Percentiles rank a stretch among this genome's conserved stretches.
These are phyloP conservation scores for Nicotiana knightiana DNA, from an alignment of 257 asterid species.

Conservation along the genomic window DNA sequence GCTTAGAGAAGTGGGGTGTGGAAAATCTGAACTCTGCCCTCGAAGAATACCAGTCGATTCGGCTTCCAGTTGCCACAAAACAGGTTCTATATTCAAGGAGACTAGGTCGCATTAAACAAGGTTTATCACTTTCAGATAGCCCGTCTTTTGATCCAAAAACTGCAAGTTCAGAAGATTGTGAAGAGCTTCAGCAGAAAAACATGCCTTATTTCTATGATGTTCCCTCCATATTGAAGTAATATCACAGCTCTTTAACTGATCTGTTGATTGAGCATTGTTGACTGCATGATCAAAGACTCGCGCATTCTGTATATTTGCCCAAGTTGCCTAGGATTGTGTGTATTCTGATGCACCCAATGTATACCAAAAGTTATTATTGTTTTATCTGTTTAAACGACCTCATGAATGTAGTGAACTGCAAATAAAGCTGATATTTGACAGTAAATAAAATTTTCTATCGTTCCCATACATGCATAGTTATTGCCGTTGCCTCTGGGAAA, in stretches of 20 bases:
- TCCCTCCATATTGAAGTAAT: conserved; percentile 36
- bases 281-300: background rate
- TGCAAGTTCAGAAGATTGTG: conserved; percentile 41
- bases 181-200: conserved; percentile 49
- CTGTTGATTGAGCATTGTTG: background rate
- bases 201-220: conserved; percentile 51
- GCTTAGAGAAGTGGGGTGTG: conserved; percentile 61
- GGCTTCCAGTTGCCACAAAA: conserved; percentile 44
- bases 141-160: conserved; percentile 37
- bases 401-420: background rate
- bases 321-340: background rate
- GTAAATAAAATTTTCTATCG: background rate
- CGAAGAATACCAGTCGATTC: conserved; percentile 51
- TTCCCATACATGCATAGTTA: background rate
- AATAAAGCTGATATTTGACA: background rate
- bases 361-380: background rate
- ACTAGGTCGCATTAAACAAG: conserved; percentile 69
- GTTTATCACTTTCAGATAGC: conserved; percentile 34
- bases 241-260: background rate
- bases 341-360: background rate
- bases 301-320: background rate
- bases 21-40: conserved; percentile 45
- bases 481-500: background rate
- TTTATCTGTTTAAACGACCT: background rate
- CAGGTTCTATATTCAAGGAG: conserved; percentile 62